Evolutionary conservation across 192 early-diverging fungal species (phyloP).

Genomic region (Backusella circina): DNA sequence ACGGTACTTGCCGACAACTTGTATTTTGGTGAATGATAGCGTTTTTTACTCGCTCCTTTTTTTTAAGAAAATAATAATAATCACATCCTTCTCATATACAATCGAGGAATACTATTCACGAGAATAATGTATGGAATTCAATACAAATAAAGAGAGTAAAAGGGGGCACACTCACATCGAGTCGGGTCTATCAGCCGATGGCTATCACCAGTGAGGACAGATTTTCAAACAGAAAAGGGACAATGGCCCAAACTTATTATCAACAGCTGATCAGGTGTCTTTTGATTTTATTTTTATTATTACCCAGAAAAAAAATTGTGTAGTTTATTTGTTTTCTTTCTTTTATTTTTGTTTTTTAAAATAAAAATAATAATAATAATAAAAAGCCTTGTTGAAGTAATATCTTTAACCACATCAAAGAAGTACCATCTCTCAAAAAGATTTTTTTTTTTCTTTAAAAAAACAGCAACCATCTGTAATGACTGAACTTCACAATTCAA

Average conservation of each 20-base stretch:
- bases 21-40: background rate
- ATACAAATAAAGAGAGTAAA: background rate
- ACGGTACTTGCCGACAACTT: background rate
- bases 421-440: background rate
- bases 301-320: background rate
- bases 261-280: background rate
- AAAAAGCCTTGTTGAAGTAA: background rate
- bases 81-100: background rate
- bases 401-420: background rate
- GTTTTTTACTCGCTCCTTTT: background rate
- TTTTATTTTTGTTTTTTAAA: background rate
- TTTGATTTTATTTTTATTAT: background rate
- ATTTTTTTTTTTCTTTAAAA: background rate
- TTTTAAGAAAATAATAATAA: too few relatives aligned
- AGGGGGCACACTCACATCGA: background rate
- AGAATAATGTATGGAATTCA: background rate
- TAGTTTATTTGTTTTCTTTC: background rate
- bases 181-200: conserved; percentile 9
- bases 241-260: background rate
- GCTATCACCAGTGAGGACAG: background rate
- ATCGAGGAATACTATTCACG: background rate
- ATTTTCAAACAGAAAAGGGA: conserved; percentile 15
- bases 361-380: background rate
- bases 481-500: conserved; percentile 8
- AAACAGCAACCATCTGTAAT: background rate